Evolutionary conservation across 768 basidiomycete genomes (phyloP), one percentile per base, ranked within the genome.

Genomic region (Mycena filopes): DNA sequence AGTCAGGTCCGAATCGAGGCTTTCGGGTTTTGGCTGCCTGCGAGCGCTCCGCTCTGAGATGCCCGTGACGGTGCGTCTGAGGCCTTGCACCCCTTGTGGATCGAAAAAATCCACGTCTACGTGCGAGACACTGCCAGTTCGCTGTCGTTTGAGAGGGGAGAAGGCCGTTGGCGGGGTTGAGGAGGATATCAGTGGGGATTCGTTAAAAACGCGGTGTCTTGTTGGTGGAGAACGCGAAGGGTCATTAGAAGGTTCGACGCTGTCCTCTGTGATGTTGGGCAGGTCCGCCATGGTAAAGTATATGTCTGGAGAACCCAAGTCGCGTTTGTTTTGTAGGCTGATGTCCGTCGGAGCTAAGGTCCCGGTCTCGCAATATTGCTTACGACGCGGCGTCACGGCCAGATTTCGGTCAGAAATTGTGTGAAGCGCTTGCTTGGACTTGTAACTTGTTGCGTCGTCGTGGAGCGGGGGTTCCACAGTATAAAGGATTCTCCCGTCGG

Each of bases 21-120:
- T 53, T 13, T 61, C 11, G 4, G 45, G 7, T 2, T 25, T 26
- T 2, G 46, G 43, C 6, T 46, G 49, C 42, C 54, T 36, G 25
- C 51, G 41, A 36, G 12, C 36, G 18, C 59, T 41, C 7, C 63
- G 62, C 15, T 65, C 54, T 3, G 69, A 57, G 11, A 68, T 64
- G 1, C 68, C 41, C 5, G 73, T 69, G 33, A 76, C 64, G 1
- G 71, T 70, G 38, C 73, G 72, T 31, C 67, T 71, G 31, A 77
- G 72, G 31, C 69, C 64, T 20, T 73, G 55, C 23, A 86, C 77
- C 23, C 84, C 86, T 23, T 62, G 66, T 1, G 81, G 83, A 71
- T 87, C 85, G 60, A 86, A 85, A 63, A 78, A 80, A 29, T 80
- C 84, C 21, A 83, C 55, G 41, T 78, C 72, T 12, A 82, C 81